These are phyloP conservation scores for Ogataea siamensis DNA, from an alignment of 805 yeast genomes.

Conservation along the genomic window DNA sequence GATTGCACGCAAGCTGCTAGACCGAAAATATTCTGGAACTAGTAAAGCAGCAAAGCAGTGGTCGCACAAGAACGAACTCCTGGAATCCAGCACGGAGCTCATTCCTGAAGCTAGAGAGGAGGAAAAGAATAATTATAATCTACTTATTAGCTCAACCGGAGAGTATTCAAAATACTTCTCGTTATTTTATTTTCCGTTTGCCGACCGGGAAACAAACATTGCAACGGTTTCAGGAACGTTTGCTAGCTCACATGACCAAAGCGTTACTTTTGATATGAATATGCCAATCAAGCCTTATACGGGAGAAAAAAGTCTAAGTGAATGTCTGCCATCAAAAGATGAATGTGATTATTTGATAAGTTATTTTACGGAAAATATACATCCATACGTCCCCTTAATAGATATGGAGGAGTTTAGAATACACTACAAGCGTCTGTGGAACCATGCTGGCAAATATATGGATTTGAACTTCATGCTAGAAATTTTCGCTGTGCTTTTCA, in stretches of 20 bases:
- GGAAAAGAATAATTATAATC: conserved; percentile 23
- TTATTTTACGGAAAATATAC: conserved; percentile 21
- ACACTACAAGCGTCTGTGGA: conserved; percentile 20
- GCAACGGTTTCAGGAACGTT: conserved; percentile 14
- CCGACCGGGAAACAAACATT: conserved; percentile 21
- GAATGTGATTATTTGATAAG: conserved; percentile 16
- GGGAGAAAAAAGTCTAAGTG: conserved; percentile 7
- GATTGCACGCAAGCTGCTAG: too few relatives aligned
- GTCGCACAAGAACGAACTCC: too few relatives aligned
- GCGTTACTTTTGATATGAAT: conserved; percentile 22
- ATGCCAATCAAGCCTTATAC: conserved; percentile 15
- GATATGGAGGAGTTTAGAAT: conserved; percentile 21
- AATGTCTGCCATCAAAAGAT: conserved; percentile 14
- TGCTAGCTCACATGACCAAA: conserved; percentile 8
- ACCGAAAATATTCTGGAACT: conserved; percentile 8
- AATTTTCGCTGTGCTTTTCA: conserved; percentile 22
- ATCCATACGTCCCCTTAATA: conserved; percentile 25
- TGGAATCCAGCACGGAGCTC: conserved; percentile 14
- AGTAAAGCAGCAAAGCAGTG: too few relatives aligned
- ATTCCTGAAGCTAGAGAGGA: conserved; percentile 15
- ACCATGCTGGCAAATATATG: conserved; percentile 2
- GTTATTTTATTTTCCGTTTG: conserved; percentile 20
- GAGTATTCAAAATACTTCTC: conserved; percentile 26
- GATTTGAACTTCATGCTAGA: conserved; percentile 18
- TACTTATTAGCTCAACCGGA: conserved; percentile 23